Conservation (phyloP, 2,329 filamentous ascomycete species). For the Stagonosporopsis rhizophila region DNA sequence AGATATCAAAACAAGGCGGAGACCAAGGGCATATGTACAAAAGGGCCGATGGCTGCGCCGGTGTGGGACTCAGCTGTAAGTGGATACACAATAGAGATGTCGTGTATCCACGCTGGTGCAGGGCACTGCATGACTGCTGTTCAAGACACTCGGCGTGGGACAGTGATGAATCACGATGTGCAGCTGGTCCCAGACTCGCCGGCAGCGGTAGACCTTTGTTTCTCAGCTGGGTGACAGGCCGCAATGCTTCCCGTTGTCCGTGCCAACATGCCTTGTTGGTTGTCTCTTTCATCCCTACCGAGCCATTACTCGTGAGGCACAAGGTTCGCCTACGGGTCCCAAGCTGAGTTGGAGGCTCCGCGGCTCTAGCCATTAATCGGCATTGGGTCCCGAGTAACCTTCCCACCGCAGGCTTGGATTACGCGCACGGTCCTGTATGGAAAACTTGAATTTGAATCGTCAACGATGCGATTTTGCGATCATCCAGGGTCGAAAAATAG, state of each 20-base stretch:
- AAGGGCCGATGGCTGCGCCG: conserved; percentile 8
- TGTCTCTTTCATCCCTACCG: background rate
- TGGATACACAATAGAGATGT: background rate
- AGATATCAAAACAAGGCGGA: background rate
- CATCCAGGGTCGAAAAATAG: too few relatives aligned
- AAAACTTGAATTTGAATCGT: conserved; percentile 8
- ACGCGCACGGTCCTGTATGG: background rate
- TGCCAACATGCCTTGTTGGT: background rate
- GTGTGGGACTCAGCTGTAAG: conserved; percentile 4
- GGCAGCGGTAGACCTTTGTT: background rate
- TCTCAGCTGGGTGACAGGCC: background rate
- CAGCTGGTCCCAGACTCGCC: background rate
- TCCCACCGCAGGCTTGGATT: background rate
- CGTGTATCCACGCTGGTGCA: conserved; percentile 10
- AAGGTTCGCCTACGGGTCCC: background rate
- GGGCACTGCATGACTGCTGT: conserved; percentile 4
- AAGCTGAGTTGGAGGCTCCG: conserved; percentile 5
- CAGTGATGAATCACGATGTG: conserved; percentile 14
- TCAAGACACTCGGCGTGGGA: conserved; percentile 3
- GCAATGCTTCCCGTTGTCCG: background rate
- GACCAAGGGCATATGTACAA: background rate
- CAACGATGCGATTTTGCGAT: conserved; percentile 1
- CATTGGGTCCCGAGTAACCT: background rate
- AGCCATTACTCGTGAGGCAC: background rate
- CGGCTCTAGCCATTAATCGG: background rate